Evolutionary conservation across 352 stramenopile species (phyloP), one percentile per base, ranked within the genome.

Genomic region (Phytopythium montanum): DNA sequence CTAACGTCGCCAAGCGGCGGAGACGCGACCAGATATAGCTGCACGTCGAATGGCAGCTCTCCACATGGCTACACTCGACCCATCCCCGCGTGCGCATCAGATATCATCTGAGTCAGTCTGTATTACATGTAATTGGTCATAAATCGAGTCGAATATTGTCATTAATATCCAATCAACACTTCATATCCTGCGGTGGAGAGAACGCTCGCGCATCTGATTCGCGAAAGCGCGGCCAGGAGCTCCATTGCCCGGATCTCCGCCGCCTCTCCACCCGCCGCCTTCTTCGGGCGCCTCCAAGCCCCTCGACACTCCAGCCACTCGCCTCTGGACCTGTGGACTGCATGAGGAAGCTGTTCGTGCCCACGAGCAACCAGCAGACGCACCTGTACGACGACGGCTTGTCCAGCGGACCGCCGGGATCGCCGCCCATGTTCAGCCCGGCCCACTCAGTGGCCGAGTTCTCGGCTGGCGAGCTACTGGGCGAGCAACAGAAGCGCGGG

Each of bases 401-500:
- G 25, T n/a, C 41, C 6, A 21, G 39, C 39, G 19, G 33, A 38
- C 33, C n/a, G n/a, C n/a, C 21, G 1, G 39, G 16, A 0, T 33
- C 14, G 5, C 42, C 14, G 3, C 21, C 6, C 1, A 19, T 33
- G 26, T n/a, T 31, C 44, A 13, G 44, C 5, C 44, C 25, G 49
- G 38, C 26, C 33, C 52, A 28, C 46, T 12, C 33, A 3, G 29
- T 42, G 21, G 26, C 31, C 25, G 13, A 42, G 19, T 48, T 62
- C 28, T 25, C 62, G 12, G 41, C 60, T 13, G 70, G 69, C 49
- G 69, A 79, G 10, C 66, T 60, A 34, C 79, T 92, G 5, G 75
- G 65, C 14, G 59, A 73, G 21, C 31, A 66, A 39, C 82, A 92
- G 59, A 88, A 90, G 68, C 77, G 85, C 31, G 83, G 81, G 7